Percentiles rank a stretch among this genome's conserved stretches.
Conservation (phyloP, 768 basidiomycete species). For the Podaxis sp. region DNA sequence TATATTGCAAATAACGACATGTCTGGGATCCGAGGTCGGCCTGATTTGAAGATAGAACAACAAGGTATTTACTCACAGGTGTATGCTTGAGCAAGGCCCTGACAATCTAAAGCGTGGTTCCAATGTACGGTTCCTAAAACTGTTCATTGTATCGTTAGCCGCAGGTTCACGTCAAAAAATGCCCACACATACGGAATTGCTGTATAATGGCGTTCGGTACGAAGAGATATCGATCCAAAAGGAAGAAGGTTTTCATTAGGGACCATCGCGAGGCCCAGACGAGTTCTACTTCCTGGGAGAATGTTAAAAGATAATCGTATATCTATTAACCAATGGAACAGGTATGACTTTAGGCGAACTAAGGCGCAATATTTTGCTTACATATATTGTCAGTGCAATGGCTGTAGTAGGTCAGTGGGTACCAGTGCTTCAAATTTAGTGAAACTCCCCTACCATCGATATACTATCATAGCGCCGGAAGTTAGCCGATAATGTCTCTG, state of each 20-base stretch:
- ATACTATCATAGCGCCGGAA: not conserved
- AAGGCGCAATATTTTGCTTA: not conserved
- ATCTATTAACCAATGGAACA: not conserved
- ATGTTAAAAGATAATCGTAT: not conserved
- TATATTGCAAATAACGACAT: not conserved
- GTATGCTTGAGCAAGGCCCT: not conserved
- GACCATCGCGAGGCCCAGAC: not conserved
- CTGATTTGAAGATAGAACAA: not conserved
- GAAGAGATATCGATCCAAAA: not conserved
- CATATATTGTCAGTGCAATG: not conserved
- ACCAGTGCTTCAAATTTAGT: not conserved
- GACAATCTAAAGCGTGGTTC: not conserved
- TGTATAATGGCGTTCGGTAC: not conserved
- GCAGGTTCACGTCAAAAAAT: too few species aligned
- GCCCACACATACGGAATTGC: not conserved
- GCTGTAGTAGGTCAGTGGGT: not conserved
- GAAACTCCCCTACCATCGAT: not conserved
- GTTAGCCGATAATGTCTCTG: too few species aligned
- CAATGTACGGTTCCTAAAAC: not conserved
- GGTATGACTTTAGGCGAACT: not conserved
- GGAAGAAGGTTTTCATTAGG: not conserved
- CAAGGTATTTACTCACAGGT: not conserved
- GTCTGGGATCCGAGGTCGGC: not conserved
- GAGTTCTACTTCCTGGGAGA: not conserved
- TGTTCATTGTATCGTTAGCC: not conserved